A percentile compares a stretch with the other conserved stretches of the same genome.
Evolutionary conservation across 345 rosid genomes (phyloP).

Genomic region (Sisymbrium irio): DNA sequence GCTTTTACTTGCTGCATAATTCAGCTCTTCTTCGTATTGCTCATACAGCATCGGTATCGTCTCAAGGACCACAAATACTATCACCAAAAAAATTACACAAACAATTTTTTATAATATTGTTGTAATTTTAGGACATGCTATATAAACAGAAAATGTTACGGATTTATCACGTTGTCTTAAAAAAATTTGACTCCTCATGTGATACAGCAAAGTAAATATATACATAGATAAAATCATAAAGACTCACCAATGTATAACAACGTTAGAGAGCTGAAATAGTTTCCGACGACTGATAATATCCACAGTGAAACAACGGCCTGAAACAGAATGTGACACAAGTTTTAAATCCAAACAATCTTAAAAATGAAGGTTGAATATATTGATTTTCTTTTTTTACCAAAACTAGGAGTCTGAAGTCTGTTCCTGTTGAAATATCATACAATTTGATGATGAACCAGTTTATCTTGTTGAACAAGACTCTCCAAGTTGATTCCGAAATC

Average conservation of each 20-base stretch:
- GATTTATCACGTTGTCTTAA: no score
- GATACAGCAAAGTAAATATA: background rate
- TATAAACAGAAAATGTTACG: no score
- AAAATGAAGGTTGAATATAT: background rate
- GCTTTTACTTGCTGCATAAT: slow-evolving; percentile 38
- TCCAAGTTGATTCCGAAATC: slow-evolving; percentile 43
- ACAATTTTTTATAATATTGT: background rate
- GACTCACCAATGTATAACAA: slow-evolving; percentile 48
- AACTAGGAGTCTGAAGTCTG: slow-evolving; percentile 36
- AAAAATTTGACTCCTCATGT: no score
- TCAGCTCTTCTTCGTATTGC: slow-evolving; percentile 42
- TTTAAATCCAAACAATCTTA: background rate
- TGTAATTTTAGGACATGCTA: background rate
- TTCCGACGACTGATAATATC: slow-evolving; percentile 47
- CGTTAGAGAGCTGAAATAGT: slow-evolving; percentile 43
- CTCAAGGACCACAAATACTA: background rate
- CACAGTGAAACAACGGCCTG: slow-evolving; percentile 45
- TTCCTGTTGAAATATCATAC: slow-evolving; percentile 49
- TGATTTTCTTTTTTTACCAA: slow-evolving; percentile 29
- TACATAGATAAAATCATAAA: background rate
- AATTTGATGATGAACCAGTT: slow-evolving; percentile 32
- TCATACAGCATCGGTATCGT: slow-evolving; percentile 38
- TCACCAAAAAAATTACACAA: background rate
- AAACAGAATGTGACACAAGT: background rate
- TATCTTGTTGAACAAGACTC: slow-evolving; percentile 26